Percentiles rank a stretch among this genome's conserved stretches.
Evolutionary conservation across 2,329 filamentous ascomycete species (phyloP).

Genomic region (Sporothrix globosa): DNA sequence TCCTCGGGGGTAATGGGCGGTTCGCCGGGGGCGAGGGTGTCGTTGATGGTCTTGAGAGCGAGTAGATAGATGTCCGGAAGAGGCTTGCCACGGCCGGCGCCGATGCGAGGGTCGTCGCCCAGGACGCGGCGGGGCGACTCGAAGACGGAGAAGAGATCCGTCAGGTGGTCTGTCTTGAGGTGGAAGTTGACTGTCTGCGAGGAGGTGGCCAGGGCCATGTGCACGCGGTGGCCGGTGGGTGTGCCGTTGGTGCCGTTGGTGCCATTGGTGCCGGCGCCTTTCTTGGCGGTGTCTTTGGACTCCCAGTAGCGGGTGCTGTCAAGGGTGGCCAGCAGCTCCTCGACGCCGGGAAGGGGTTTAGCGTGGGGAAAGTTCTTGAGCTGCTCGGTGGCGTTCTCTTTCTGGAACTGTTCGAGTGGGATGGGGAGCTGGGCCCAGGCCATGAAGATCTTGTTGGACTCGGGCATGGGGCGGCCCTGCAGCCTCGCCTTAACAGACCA

Average conservation of each 20-base stretch:
- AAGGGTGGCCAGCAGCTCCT: constrained; percentile 66
- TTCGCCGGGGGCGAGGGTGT: constrained; percentile 64
- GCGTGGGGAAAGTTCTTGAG: constrained; percentile 70
- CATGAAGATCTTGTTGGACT: constrained; percentile 61
- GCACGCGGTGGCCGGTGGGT: constrained; percentile 51
- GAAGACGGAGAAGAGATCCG: constrained; percentile 67
- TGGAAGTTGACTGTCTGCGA: constrained; percentile 72
- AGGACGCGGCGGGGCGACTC: constrained; percentile 71
- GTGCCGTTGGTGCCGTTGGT: background rate
- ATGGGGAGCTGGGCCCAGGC: constrained; percentile 88
- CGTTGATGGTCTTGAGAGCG: constrained; percentile 83
- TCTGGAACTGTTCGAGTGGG: constrained; percentile 65
- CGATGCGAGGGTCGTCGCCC: constrained; percentile 82
- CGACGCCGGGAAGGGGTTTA: constrained; percentile 78
- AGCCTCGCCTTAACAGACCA: constrained; percentile 94
- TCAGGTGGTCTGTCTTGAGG: constrained; percentile 71
- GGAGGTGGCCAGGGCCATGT: constrained; percentile 86
- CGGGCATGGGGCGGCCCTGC: constrained; percentile 60
- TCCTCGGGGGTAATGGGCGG: constrained; percentile 75
- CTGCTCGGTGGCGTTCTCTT: constrained; percentile 66
- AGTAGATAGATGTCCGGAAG: constrained; percentile 92
- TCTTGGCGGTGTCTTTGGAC: constrained; percentile 38
- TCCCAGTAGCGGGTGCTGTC: constrained; percentile 57
- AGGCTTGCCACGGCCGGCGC: constrained; percentile 83
- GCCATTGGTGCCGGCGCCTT: constrained; percentile 29